Evolutionary conservation across 768 basidiomycete genomes (phyloP).

Genomic region (Boletellus emodensis): DNA sequence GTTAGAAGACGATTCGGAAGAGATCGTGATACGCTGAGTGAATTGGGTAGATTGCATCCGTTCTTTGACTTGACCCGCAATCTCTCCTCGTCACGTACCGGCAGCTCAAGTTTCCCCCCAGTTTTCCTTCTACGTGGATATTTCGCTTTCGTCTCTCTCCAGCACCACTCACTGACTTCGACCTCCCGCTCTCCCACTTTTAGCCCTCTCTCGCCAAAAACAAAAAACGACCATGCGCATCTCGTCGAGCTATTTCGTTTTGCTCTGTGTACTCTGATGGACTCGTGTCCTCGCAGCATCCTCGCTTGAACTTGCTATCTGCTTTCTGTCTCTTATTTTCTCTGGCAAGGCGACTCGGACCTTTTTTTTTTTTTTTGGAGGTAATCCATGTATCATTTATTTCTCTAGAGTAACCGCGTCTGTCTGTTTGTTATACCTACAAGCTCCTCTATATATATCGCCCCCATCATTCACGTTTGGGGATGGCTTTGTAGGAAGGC

Average conservation of each 20-base stretch:
- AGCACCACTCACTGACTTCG: constrained; percentile 10
- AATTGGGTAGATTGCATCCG: constrained; percentile 12
- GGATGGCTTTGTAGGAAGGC: too few species aligned
- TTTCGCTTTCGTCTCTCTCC: neutral
- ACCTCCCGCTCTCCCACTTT: neutral
- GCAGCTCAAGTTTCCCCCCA: neutral
- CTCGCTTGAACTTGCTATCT: too few species aligned
- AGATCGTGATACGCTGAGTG: constrained; percentile 48
- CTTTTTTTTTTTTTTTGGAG: too few species aligned
- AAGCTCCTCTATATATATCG: too few species aligned
- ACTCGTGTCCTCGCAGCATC: too few species aligned
- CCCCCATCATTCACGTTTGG: too few species aligned
- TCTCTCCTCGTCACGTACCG: constrained; percentile 3
- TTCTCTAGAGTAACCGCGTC: too few species aligned
- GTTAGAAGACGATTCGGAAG: constrained; percentile 39
- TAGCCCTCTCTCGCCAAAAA: constrained; percentile 4
- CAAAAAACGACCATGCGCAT: too few species aligned
- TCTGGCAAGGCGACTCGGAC: too few species aligned
- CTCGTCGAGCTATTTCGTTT: neutral
- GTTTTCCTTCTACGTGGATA: constrained; percentile 3
- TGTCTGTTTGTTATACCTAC: too few species aligned
- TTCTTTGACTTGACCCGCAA: constrained; percentile 11
- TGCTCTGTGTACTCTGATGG: neutral
- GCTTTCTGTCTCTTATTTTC: too few species aligned
- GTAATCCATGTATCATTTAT: too few species aligned